Evolutionary conservation across 225 moss, liverwort and hornwort species (phyloP), one percentile per base, ranked within the genome.

Genomic region (Polytrichum commune): DNA sequence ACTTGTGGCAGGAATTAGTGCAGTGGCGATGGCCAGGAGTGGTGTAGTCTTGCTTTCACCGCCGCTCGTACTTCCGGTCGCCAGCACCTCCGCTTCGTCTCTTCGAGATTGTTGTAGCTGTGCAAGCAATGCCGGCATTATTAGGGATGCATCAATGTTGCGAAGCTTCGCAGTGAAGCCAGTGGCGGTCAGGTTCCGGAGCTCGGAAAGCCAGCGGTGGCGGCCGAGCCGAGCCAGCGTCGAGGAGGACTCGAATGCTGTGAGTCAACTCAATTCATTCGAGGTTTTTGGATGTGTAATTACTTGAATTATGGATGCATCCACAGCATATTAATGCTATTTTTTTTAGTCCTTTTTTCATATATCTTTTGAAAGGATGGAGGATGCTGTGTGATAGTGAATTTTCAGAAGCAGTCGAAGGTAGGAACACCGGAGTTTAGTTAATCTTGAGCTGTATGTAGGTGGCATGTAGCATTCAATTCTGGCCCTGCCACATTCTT

Each of bases 41-140:
- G 88, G 83, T 54, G 77, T 73, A 55, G 66, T 89, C 38, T 69
- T 81, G 79, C 60, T 82, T 53, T 74, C 79, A 29, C 82, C 79
- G 68, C 76, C 78, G 76, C 71, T 80, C 69, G 54, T 73, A 60
- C 78, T 10, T 38, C 38, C 38, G 9, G 38, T 38, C 38, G 46
- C 46, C 16, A 67, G 66, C 32, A 63, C 74, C 70, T 63, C 63
- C 16, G 13, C 46, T 16, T 46, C 46, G 46, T 46, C 13, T 16
- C 46, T 46, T 46, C 46, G 46, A 13, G 46, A 46, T 46, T 46
- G 46, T 46, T 46, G 46, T 46, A 46, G 46, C 46, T 46, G 27
- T 22, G 27, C 30, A 5, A 9, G 63, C 27, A 81, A 65, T 73
- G 29, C 61, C 13, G 75, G 46, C 16, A 46, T 46, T 46, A 46